Evolutionary conservation across 2,329 filamentous ascomycete species (phyloP), one percentile per base, ranked within the genome.

Genomic region (Lachnellula hyalina): DNA sequence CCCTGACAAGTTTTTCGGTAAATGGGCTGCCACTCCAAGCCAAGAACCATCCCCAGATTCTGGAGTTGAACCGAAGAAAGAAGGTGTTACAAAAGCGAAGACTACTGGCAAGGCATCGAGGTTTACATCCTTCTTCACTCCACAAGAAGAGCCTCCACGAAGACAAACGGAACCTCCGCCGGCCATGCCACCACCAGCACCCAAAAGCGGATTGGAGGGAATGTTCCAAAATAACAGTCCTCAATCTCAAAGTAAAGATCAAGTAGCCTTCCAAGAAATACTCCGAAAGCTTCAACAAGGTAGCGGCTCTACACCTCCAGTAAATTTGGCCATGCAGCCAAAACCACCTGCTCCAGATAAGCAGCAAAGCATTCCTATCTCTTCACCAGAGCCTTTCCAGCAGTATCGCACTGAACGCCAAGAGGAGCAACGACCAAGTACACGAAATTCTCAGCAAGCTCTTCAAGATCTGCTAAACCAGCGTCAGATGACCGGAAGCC

Each of bases 191-290:
- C 23, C 44, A 28, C 44, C 44, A 8, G 56, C 58, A 11, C 62
- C 68, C 23, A 58, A 65, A 47, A 52, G 59, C 49, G 62, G 58
- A 38, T 41, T 66, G 44, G 57, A 60, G 34, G 53, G 44, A 35
- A 58, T 61, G 38, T 64, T 60, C 49, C 55, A 53, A 52, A 59
- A 49, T 61, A 34, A 49, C 23, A 58, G 60, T 50, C 48, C 60
- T 4, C 23, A 47, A 32, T 49, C 60, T 4, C 44, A 47, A 47
- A 70, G 72, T 58, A 82, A 84, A 51, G 92, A 96, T 66, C 90
- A 90, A 70, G 87, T 91, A 69, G 92, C 90, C 1, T 96, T 96
- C 71, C 83, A 90, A 61, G 82, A 85, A 45, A 81, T 96, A 46
- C 76, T 96, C 36, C 82, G 88, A 63, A 95, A 96, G 79, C 81